Base-by-base conservation (phyloP, 139 green algal species). In the Yamagishiella unicocca region DNA sequence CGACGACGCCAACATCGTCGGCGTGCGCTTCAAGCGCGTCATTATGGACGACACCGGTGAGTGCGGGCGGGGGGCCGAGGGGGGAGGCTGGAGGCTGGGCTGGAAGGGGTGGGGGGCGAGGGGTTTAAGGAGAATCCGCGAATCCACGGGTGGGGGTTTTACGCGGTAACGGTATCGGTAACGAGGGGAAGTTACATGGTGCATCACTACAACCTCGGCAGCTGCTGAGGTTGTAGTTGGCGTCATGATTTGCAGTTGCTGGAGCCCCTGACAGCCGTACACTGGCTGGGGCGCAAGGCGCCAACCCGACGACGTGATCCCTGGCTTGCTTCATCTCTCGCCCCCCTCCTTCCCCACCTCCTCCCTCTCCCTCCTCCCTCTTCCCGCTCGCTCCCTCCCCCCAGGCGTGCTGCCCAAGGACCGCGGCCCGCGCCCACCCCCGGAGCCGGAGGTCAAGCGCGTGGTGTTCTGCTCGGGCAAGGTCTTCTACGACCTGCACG, bases 401-500 rank as follows among this genome's bases (percentile, higher is more conserved):
- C 46, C 72, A 66, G 93, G 93, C 64, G 25, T 94, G 46, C 80
- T 92, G 76, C 93, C 93, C 82, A 95, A 95, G 89, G 87, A 83
- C 88, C 87, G 89, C 42, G 88, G 94, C 29, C 93, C 92, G 35
- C 85, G 94, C 66, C 95, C 96, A 10, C 91, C 93, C 2, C 37
- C 82, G 66, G 95, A 98, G 90, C 74, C 73, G 35, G 72, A 92
- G 40, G 85, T 96, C 80, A 96, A 97, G 83, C 94, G 96, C n/a
- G 40, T 99, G 0, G 90, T 99, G 33, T 81, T 99, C 86, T 99
- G 97, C 96, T 94, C 87, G 29, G 97, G 97, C 90, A 99, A 99
- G 93, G 94, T 99, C 37, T 99, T 99, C 92, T 99, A 99, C 84
- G 98, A 99, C 89, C 93, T 99, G 54, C 95, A 96, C 38, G 94